A percentile compares a stretch with the other conserved stretches of the same genome.
Conservation (phyloP, 129 eudicot species). For the Artemisia argyi region DNA sequence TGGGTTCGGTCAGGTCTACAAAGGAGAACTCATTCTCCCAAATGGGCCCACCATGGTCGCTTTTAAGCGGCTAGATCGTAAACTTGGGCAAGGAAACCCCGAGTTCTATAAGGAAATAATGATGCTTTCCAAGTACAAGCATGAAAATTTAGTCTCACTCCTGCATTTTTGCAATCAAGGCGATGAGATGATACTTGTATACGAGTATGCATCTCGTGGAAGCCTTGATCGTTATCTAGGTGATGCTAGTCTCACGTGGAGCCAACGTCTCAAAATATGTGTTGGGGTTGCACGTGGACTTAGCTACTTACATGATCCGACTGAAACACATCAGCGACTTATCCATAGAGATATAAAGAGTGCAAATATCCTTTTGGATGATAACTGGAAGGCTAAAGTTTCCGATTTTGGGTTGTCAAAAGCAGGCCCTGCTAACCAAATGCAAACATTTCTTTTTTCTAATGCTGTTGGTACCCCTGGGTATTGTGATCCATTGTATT, state of each 20-base stretch:
- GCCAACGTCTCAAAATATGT: too few species aligned
- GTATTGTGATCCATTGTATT: conserved; percentile 3
- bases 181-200: background rate
- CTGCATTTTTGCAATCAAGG: background rate
- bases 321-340: too few species aligned
- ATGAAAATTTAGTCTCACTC: background rate
- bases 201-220: background rate
- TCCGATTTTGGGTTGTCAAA: conserved; percentile 45
- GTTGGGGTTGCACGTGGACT: too few species aligned
- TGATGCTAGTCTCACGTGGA: too few species aligned
- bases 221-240: too few species aligned
- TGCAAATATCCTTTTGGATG: conserved; percentile 10
- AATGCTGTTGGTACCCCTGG: conserved; percentile 6
- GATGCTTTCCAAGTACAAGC: conserved; percentile 9
- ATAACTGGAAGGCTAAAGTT: conserved; percentile 33
- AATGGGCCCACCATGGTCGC: background rate
- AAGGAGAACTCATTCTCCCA: conserved; percentile 1
- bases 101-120: background rate
- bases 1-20: conserved; percentile 8
- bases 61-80: conserved; percentile 10
- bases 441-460: background rate
- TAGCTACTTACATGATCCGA: too few species aligned
- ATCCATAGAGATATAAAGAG: too few species aligned
- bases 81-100: conserved; percentile 6
- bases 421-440: conserved; percentile 27